Base-by-base conservation (phyloP, 371 early-diverging fungal genomes). In the Mycotypha africana region DNA sequence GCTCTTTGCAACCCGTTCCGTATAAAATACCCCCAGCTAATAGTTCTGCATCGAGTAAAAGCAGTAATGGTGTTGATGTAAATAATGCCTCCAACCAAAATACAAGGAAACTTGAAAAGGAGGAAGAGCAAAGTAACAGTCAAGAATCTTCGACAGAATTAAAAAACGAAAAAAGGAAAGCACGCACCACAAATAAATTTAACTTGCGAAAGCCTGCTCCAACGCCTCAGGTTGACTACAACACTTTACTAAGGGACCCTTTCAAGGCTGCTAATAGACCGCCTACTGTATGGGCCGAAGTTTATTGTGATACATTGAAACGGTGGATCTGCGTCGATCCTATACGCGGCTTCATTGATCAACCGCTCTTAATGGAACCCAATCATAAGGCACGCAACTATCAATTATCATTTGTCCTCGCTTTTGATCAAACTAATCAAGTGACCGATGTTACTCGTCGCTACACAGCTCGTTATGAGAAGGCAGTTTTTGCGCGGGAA, bases 281-380 rank as follows among this genome's bases (percentile, higher is more conserved):
- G 5, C 62, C 72, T 20, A 54, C 53, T 22, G 70, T 81, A 3
- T 86, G 88, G 88, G 58, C 70, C 14, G 88, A 87, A 35, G 67
- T 84, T 3, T 81, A 68, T 30, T 63, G 72, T 23, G 37, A 45
- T 11, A 47, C 53, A 4, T 60, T 58, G 11, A 44, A 63, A 9
- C 56, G 58, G 20, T 89, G 88, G 88, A 66, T 86, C 10, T 62
- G 76, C 11, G 54, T 89, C 10, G 84, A 86, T 51, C 81, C 84
- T 1, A 61, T 84, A 5, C 66, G 79, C 8, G 74, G 70, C 1
- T 21, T 66, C n/a, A 73, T 78, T 20, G 67, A 79, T 41, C 57
- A 67, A 19, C 72, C 81, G 12, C 49, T 53, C 16, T 48, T 62
- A 11, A 70, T 84, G 77, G 79, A 80, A 22, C 82, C 84, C 6